Evolutionary conservation across 345 rosid genomes (phyloP).

Genomic region (Bruguiera gymnorhiza): DNA sequence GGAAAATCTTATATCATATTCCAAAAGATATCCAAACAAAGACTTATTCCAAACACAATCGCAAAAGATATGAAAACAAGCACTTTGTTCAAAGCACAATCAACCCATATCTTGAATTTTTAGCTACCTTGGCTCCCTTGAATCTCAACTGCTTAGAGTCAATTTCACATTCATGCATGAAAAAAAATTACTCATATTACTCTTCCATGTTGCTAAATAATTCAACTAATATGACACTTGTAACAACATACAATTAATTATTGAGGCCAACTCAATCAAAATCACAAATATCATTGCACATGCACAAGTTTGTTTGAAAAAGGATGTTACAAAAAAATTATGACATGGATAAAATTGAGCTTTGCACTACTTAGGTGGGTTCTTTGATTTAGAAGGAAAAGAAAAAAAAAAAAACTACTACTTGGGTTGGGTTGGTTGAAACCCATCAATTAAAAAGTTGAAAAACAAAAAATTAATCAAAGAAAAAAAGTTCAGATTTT

Average conservation of each 20-base stretch:
- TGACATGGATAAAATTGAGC: too few relatives aligned
- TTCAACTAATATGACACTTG: background rate
- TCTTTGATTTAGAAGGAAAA: too few relatives aligned
- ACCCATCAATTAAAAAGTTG: too few relatives aligned
- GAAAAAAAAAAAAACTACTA: too few relatives aligned
- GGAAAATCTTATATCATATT: background rate
- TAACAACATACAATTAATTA: background rate
- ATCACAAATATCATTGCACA: too few relatives aligned
- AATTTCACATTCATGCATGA: background rate
- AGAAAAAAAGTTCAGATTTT: too few relatives aligned
- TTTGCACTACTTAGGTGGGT: too few relatives aligned
- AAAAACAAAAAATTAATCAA: too few relatives aligned
- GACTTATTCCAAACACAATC: background rate
- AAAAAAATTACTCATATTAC: background rate
- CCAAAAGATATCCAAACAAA: background rate
- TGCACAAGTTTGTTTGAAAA: too few relatives aligned
- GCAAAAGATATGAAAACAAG: background rate
- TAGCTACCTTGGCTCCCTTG: background rate
- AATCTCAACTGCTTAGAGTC: background rate
- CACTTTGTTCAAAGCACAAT: conserved; percentile 7
- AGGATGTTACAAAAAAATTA: too few relatives aligned
- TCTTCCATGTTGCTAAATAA: background rate
- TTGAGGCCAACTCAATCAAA: too few relatives aligned
- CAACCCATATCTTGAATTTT: conserved; percentile 11
- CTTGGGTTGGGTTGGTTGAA: too few relatives aligned